Conservation (phyloP, 345 rosid species). For the Dipteronia sinensis region DNA sequence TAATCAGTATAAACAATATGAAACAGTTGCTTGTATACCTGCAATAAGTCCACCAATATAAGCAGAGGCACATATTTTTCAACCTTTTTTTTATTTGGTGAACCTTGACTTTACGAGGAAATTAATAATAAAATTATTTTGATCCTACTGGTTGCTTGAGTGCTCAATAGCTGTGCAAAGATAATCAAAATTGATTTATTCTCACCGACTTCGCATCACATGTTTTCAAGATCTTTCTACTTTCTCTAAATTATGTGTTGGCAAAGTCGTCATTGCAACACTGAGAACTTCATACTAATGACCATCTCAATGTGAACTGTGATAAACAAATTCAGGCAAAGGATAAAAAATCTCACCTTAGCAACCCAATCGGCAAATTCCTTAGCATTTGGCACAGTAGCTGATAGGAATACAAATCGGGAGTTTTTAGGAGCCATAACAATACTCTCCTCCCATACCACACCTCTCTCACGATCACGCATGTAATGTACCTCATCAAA, state of each 20-base stretch:
- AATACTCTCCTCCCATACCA: constrained; percentile 99
- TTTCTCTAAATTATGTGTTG: background rate
- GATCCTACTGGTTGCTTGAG: background rate
- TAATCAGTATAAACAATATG: constrained; percentile 98
- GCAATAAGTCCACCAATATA: constrained; percentile 26
- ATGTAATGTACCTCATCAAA: constrained; percentile 99
- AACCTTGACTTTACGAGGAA: background rate
- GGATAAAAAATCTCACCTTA: constrained; percentile 51
- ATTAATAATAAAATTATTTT: background rate
- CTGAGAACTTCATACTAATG: background rate
- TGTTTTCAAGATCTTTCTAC: background rate
- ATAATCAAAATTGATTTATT: background rate
- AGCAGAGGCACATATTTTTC: constrained; percentile 15
- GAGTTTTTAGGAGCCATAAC: constrained; percentile 97
- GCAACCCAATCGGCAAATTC: constrained; percentile 99
- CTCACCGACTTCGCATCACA: background rate
- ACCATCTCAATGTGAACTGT: background rate
- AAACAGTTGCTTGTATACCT: constrained; percentile 96
- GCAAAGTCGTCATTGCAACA: background rate
- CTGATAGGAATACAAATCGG: constrained; percentile 92
- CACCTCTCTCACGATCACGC: constrained; percentile 98
- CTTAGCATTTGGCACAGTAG: constrained; percentile 98
- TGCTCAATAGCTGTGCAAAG: background rate
- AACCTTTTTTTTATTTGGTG: background rate
- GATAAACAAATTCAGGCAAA: constrained; percentile 1